A percentile compares a stretch with the other conserved stretches of the same genome.
Evolutionary conservation across 805 yeast species (phyloP).

Genomic region (Candida chauliodis): DNA sequence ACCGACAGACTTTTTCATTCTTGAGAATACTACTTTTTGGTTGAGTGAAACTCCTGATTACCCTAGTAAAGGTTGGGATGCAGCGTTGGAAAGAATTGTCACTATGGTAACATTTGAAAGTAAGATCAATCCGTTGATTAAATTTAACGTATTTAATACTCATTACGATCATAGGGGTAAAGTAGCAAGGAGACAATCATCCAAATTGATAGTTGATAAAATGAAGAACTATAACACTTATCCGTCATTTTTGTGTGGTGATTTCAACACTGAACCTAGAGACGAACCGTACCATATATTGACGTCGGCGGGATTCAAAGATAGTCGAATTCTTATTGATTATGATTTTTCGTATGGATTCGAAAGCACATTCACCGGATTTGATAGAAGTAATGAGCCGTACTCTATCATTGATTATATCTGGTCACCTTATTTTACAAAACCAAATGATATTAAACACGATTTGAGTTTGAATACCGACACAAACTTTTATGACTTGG

Average conservation of each 20-base stretch:
- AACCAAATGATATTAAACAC: conserved; percentile 8
- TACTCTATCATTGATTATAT: conserved; percentile 41
- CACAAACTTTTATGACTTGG: conserved; percentile 12
- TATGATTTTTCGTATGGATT: conserved; percentile 37
- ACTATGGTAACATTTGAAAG: conserved; percentile 34
- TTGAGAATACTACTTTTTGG: conserved; percentile 35
- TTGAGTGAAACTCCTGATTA: conserved; percentile 35
- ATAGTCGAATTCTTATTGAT: conserved; percentile 30
- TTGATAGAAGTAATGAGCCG: conserved; percentile 27
- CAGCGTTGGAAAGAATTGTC: conserved; percentile 38
- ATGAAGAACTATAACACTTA: conserved; percentile 27
- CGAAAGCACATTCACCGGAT: conserved; percentile 47
- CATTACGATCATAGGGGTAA: conserved; percentile 42
- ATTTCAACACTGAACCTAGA: conserved; percentile 39
- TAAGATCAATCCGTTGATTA: conserved; percentile 24
- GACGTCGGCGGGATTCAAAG: conserved; percentile 32
- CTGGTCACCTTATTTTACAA: conserved; percentile 35
- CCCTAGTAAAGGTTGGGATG: conserved; percentile 44
- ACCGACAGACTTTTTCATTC: conserved; percentile 26
- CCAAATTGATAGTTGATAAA: conserved; percentile 31
- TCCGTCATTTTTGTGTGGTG: conserved; percentile 41
- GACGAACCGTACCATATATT: conserved; percentile 41
- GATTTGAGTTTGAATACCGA: conserved; percentile 3
- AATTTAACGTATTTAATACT: conserved; percentile 35
- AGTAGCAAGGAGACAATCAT: conserved; percentile 32